Evolutionary conservation across 225 moss, liverwort and hornwort species (phyloP), one percentile per base, ranked within the genome.

Genomic region (Polytrichum commune): DNA sequence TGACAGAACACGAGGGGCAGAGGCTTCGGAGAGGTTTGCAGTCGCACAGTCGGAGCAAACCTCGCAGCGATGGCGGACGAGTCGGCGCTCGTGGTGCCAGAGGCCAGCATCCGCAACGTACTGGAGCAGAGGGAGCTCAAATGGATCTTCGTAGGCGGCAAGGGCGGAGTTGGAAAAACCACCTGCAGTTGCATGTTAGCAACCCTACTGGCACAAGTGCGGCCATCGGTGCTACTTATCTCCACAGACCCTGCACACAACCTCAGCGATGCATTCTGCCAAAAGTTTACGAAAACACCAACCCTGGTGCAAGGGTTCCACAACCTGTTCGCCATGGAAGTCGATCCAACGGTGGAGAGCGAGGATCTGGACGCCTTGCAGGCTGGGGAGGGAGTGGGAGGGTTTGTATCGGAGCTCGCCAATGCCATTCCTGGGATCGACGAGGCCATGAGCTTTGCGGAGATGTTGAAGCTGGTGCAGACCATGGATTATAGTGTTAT

Each of bases 361-460:
- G 97, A 98, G 27, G 94, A 94, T 73, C 67, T 98, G 85, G 97
- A 92, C 78, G 94, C 92, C 60, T 89, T 90, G 71, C 80, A 84
- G 30, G 89, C 92, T 26, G 86, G 85, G 55, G 76, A 91, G 74
- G 97, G 94, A 35, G 88, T 94, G 89, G 94, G 92, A 20, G 88
- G 93, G 19, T 87, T 98, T 30, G 92, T 98, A 2, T 90, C 92
- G 18, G 97, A 98, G 81, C 91, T 98, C 24, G 94, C 97, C 10
- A 94, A 91, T 69, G 91, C 97, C 1, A 98, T 98, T 32, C 97
- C 97, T 0, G 97, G 97, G 35, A 93, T 98, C 64, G 97, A 98
- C 24, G 97, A 98, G 78, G 97, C 97, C 30, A 98, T 98, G 97
- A 98, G 97, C 84, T 98, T 98, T 84, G 97, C 97, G 26, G 97